phyloP scores from a whole-genome alignment of 768 basidiomycete genomes.

The Tricholoma sp. region DNA sequence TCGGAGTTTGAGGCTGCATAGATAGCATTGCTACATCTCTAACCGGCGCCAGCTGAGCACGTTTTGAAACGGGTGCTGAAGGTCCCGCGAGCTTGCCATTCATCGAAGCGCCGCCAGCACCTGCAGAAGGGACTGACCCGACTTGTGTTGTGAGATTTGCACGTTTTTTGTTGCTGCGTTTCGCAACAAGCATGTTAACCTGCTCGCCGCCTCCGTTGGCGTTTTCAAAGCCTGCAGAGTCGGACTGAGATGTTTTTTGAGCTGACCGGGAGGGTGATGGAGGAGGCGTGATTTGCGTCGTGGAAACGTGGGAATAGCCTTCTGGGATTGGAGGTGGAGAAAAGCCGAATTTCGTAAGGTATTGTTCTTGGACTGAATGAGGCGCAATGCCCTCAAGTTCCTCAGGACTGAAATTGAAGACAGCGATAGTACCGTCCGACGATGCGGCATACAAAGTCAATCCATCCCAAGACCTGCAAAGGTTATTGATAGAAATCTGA shows the following conservation, averaged over 20 bases:
- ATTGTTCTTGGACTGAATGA: conserved; percentile 67
- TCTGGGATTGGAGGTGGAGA: conserved; percentile 60
- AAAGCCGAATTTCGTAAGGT: conserved; percentile 80
- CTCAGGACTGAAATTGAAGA: conserved; percentile 75
- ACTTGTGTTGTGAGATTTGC: conserved; percentile 21
- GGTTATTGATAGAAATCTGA: not conserved
- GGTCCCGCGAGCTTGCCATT: conserved; percentile 15
- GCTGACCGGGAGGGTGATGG: conserved; percentile 39
- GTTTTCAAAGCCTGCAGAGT: conserved; percentile 23
- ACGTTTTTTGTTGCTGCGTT: conserved; percentile 66
- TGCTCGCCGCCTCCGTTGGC: conserved; percentile 46
- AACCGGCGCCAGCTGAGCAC: conserved; percentile 27
- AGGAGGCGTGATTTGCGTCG: conserved; percentile 39
- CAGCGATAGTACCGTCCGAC: conserved; percentile 91
- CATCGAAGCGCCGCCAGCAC: conserved; percentile 9
- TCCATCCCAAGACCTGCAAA: conserved; percentile 84
- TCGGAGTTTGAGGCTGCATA: conserved; percentile 17
- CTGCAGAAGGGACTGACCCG: conserved; percentile 19
- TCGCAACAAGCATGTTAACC: conserved; percentile 71
- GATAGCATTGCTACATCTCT: conserved; percentile 21
- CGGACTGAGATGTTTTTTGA: not conserved
- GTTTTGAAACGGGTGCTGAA: conserved; percentile 28
- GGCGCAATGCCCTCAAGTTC: conserved; percentile 82
- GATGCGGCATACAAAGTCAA: conserved; percentile 90
- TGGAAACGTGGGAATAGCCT: conserved; percentile 57